Evolutionary conservation across 1,284 basidiomycete species (phyloP), one percentile per base, ranked within the genome.

Genomic region (Athelia sp.): DNA sequence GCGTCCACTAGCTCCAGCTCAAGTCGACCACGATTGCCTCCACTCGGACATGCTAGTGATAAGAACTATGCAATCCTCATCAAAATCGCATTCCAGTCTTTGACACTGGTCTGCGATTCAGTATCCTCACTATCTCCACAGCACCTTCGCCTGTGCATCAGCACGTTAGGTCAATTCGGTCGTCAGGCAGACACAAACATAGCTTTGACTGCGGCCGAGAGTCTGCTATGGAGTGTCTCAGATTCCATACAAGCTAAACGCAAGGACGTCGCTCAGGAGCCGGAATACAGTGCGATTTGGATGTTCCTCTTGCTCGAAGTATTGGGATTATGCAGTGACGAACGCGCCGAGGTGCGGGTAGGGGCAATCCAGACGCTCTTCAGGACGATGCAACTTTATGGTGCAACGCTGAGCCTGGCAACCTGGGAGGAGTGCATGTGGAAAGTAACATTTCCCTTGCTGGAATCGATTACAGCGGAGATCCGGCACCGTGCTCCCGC

Each of bases 361-460:
- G 92, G 93, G 2, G 93, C 95, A 2, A 95, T 98, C 51, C 93
- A 97, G 65, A 98, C 94, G 2, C 69, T 99, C 48, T 99, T 98
- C 72, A 79, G 94, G 40, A 93, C 93, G 0, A 80, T 98, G 66
- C 92, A 96, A 64, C 77, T 98, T 17, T 98, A 98, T 63, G 95
- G 94, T 3, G 81, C 82, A 10, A 88, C 86, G 2, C 73, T 98
- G 43, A 85, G 84, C 55, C 62, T 79, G 19, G 79, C 81, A 3
- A 90, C 89, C 0, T 99, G 96, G 97, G 82, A 89, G 45, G 79
- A 90, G 48, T 91, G 90, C 55, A 75, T 95, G 22, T 91, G 88
- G 86, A 86, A 90, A 58, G 81, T 98, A 46, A 82, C 92, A 10
- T 94, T 97, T 65, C 93, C 95, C 1, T 73, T 99, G 1, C 69